A percentile compares a stretch with the other conserved stretches of the same genome.
Conservation (phyloP, 352 stramenopile genomes). For the Phytophthora sp. region DNA sequence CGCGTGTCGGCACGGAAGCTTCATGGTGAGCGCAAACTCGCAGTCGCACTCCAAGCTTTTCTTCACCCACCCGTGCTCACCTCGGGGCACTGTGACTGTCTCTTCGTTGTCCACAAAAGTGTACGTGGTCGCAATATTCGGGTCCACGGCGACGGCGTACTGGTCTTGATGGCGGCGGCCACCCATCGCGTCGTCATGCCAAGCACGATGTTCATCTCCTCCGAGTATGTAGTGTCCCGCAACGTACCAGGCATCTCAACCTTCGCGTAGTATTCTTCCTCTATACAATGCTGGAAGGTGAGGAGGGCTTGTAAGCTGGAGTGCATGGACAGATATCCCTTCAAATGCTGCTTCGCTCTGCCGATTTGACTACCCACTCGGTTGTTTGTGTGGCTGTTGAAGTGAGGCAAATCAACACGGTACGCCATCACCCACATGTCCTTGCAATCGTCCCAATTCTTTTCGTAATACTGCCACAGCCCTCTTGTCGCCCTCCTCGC, state of each 20-base stretch:
- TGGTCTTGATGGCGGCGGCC: constrained; percentile 1
- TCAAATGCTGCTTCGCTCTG: constrained; percentile 11
- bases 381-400: too few relatives aligned
- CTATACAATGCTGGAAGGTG: neutral
- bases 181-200: constrained; percentile 7
- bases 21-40: constrained; percentile 4
- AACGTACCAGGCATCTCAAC: neutral
- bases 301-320: neutral
- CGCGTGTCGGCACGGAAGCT: constrained; percentile 13
- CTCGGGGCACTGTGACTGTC: neutral
- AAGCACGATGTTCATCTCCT: constrained; percentile 4
- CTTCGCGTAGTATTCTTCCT: constrained; percentile 1
- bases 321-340: neutral
- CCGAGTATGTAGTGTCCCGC: neutral
- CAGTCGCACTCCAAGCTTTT: constrained; percentile 3
- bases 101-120: neutral
- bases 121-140: neutral
- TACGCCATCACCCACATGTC: too few relatives aligned
- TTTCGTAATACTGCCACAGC: constrained; percentile 7
- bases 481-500: neutral
- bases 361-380: constrained; percentile 2
- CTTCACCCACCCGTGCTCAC: constrained; percentile 7
- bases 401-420: neutral
- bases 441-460: too few relatives aligned
- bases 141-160: constrained; percentile 1